Base-by-base conservation (phyloP, 2,329 filamentous ascomycete species). In the Xylariomycetidae sp. region DNA sequence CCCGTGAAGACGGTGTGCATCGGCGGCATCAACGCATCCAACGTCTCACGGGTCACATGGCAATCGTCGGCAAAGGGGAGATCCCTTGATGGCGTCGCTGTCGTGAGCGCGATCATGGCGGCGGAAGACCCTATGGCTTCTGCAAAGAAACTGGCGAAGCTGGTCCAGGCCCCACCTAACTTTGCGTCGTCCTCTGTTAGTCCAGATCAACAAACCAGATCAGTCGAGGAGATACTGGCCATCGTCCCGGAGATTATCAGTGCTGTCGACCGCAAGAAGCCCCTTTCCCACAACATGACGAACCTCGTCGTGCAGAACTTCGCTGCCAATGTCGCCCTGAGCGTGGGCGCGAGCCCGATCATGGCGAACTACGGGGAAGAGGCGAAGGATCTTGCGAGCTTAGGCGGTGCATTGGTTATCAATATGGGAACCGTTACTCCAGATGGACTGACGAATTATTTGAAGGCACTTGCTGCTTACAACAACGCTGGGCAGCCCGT, bases 281-380 rank as follows among this genome's bases (percentile, higher is more conserved):
- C 89, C 1, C 70, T 97, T 15, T 85, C 84, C 31, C 90, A 97
- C 63, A 96, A 95, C 63, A 97, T 97, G 87, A 97, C 92, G 33
- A 97, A 97, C 57, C 72, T 89, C 33, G 90, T 97, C 0, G 90
- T 96, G 15, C 88, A 95, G 53, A 95, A 96, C 63, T 85, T 97
- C 51, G 86, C 89, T 12, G 90, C 92, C 33, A 96, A 94, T 53
- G 82, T 96, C 3, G 88, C 87, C 25, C 72, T 96, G 12, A 78
- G 83, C 20, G 72, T 94, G 33, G 90, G 90, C 22, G 85, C 85
- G 10, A 92, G 85, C 14, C 90, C 90, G 25, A 96, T 96, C 59
- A 97, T 97, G 90, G 82, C 88, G 6, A 89, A 86, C 58, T 85
- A 89, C 50, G 85, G 81, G 16, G 76, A 80, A 31, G 90, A 97